These are phyloP conservation scores for Cercospora sp. DNA, from an alignment of 2,329 filamentous ascomycete genomes.

Conservation along the genomic window DNA sequence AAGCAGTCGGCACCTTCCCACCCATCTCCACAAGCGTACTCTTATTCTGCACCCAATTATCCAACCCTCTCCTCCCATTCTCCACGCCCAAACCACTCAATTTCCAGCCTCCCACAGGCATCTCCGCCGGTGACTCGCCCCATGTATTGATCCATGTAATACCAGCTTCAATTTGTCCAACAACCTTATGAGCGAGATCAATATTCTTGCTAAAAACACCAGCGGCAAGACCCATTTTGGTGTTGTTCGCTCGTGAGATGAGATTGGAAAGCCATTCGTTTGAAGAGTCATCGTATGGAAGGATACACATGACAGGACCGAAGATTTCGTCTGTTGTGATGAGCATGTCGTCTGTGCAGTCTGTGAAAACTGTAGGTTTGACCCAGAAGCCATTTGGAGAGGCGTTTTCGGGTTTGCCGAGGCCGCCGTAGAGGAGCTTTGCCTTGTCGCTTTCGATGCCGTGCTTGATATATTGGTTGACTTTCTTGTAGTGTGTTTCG, in stretches of 20 bases:
- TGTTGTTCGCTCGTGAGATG: conserved; percentile 71
- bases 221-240: conserved; percentile 75
- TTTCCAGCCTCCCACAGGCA: conserved; percentile 92
- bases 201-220: conserved; percentile 80
- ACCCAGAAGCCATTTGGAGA: conserved; percentile 75
- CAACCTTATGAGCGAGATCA: conserved; percentile 69
- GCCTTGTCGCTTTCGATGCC: conserved; percentile 73
- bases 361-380: conserved; percentile 77
- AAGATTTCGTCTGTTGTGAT: conserved; percentile 85
- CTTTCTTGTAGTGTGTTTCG: conserved; percentile 72
- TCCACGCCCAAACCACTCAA: conserved; percentile 83
- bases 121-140: conserved; percentile 89
- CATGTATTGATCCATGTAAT: conserved; percentile 94
- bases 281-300: conserved; percentile 60
- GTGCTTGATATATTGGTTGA: conserved; percentile 71
- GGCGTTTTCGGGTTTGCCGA: conserved; percentile 48
- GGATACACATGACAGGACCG: conserved; percentile 79
- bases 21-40: conserved; percentile 84
- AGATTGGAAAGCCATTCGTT: conserved; percentile 62
- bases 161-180: conserved; percentile 72
- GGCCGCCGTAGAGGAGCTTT: conserved; percentile 63
- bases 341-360: conserved; percentile 80
- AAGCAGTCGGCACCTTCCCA: conserved; percentile 68
- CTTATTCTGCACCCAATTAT: conserved; percentile 83
- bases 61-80: conserved; percentile 76